Conservation (phyloP, 2,329 filamentous ascomycete species). For the Ophiocordyceps robertsii region DNA sequence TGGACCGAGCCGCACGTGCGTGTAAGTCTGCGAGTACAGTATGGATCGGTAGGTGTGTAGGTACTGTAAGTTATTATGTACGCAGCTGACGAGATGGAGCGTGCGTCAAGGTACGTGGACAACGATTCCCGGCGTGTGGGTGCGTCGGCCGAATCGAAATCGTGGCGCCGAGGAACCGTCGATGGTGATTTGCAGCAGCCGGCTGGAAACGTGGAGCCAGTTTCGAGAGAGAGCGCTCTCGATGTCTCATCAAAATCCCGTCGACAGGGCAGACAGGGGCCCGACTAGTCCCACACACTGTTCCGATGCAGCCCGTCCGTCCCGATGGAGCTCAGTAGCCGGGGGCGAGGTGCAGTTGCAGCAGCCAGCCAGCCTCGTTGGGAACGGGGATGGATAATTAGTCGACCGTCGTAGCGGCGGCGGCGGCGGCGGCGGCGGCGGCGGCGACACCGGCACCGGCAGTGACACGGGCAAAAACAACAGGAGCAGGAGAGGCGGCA, state of each 20-base stretch:
- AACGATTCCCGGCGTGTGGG: not conserved
- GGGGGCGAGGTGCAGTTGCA: too few relatives aligned
- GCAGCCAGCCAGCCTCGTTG: too few relatives aligned
- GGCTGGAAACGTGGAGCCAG: not conserved
- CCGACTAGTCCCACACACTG: too few relatives aligned
- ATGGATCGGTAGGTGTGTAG: not conserved
- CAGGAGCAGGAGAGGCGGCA: not conserved
- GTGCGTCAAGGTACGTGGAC: not conserved
- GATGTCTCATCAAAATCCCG: too few relatives aligned
- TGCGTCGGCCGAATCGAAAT: not conserved
- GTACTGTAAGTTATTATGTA: not conserved
- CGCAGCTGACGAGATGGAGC: not conserved
- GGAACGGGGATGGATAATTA: too few relatives aligned
- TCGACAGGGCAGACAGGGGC: too few relatives aligned
- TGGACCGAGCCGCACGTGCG: conserved; percentile 1
- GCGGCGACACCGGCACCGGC: not conserved
- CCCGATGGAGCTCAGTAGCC: too few relatives aligned
- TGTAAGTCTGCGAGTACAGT: too few relatives aligned
- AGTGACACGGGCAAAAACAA: not conserved
- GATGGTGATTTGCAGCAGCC: not conserved
- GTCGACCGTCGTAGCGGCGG: not conserved
- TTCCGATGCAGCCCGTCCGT: too few relatives aligned
- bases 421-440: not conserved
- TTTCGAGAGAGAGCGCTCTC: too few relatives aligned
- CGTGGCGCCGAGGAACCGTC: not conserved